A percentile compares a stretch with the other conserved stretches of the same genome.
These are phyloP conservation scores for Populus nigra DNA, from an alignment of 345 rosid species.

Conservation along the genomic window DNA sequence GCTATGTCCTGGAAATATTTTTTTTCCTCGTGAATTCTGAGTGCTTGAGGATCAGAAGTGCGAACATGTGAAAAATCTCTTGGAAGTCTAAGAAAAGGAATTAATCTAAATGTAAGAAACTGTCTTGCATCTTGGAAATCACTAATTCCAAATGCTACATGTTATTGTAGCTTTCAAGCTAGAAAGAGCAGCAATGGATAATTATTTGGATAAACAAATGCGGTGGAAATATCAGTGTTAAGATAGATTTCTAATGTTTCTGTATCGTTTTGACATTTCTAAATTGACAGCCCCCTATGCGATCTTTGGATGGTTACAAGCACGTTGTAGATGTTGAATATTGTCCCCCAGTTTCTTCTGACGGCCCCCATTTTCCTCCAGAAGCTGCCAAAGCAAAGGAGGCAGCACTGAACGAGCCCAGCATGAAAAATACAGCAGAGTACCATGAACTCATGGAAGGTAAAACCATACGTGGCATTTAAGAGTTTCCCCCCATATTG, in stretches of 20 bases:
- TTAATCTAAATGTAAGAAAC: too few species aligned
- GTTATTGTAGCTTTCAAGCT: too few species aligned
- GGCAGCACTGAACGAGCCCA: slow-evolving; percentile 80
- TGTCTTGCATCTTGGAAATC: too few species aligned
- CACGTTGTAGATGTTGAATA: slow-evolving; percentile 91
- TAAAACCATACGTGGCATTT: slow-evolving; percentile 14
- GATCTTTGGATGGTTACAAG: slow-evolving; percentile 92
- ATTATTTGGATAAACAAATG: background rate
- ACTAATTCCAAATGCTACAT: too few species aligned
- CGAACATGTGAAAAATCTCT: too few species aligned
- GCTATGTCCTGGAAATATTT: too few species aligned
- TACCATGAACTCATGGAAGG: slow-evolving; percentile 92
- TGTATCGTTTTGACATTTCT: slow-evolving; percentile 1
- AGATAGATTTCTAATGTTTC: background rate
- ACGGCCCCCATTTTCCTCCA: slow-evolving; percentile 77
- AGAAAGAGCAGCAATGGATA: too few species aligned
- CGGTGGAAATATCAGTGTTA: background rate
- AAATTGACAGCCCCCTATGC: slow-evolving; percentile 62
- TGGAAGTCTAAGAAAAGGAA: too few species aligned
- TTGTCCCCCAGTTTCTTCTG: slow-evolving; percentile 79
- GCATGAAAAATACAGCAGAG: slow-evolving; percentile 53
- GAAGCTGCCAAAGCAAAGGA: slow-evolving; percentile 89
- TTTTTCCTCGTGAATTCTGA: too few species aligned
- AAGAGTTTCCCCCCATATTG: background rate
- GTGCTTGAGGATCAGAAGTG: too few species aligned